Conservation (phyloP, 768 basidiomycete species). For the Mycena galericulata region DNA sequence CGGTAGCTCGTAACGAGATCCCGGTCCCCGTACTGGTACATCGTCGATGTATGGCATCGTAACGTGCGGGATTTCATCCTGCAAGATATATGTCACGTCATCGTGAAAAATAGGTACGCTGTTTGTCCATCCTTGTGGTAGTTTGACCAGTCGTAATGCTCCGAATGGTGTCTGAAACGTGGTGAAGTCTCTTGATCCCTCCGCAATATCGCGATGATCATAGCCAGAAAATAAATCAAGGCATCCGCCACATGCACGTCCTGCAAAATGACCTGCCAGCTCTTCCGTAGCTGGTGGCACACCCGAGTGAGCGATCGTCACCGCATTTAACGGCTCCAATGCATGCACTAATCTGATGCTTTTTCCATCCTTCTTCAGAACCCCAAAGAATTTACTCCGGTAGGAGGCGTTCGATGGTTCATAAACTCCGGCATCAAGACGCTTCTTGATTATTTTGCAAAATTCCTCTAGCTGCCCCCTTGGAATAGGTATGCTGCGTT, state of each 20-base stretch:
- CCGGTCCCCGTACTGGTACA: constrained; percentile 39
- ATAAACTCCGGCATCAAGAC: constrained; percentile 30
- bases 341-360: constrained; percentile 40
- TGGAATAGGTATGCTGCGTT: constrained; percentile 32
- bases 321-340: constrained; percentile 42
- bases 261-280: constrained; percentile 30
- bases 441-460: constrained; percentile 30
- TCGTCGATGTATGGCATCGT: constrained; percentile 47
- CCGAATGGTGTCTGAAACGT: constrained; percentile 45
- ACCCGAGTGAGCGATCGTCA: constrained; percentile 38
- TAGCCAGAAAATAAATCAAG: constrained; percentile 42
- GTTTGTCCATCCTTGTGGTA: constrained; percentile 49
- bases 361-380: constrained; percentile 40
- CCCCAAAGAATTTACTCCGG: constrained; percentile 48
- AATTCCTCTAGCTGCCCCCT: constrained; percentile 31
- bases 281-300: constrained; percentile 36
- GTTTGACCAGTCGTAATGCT: constrained; percentile 29
- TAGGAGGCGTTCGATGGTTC: constrained; percentile 36
- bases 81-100: constrained; percentile 41
- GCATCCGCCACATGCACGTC: constrained; percentile 33
- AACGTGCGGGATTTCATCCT: constrained; percentile 42
- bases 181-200: constrained; percentile 42
- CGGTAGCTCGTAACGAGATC: constrained; percentile 31
- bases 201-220: constrained; percentile 41
- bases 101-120: constrained; percentile 46